Conservation (phyloP, 2,329 filamentous ascomycete genomes). For the Calonectria pauciramosa region DNA sequence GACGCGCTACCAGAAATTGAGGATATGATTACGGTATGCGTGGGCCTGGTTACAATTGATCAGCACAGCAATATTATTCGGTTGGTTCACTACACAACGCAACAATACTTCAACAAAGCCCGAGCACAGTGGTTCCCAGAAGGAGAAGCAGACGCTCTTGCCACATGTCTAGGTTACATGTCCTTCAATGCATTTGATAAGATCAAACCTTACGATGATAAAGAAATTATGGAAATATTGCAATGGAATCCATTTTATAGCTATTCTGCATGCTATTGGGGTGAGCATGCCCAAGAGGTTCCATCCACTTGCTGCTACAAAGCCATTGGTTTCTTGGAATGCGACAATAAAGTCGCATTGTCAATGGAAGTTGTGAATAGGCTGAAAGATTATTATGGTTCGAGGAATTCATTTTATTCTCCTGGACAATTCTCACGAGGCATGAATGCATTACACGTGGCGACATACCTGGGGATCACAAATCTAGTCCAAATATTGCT, state of each 20-base stretch:
- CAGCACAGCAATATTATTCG: neutral
- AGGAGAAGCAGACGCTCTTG: conserved; percentile 46
- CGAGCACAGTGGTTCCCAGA: conserved; percentile 1
- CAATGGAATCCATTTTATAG: conserved; percentile 42
- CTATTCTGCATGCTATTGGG: conserved; percentile 52
- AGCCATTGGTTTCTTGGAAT: conserved; percentile 32
- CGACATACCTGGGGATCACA: too few relatives aligned
- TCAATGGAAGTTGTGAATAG: too few relatives aligned
- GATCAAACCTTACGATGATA: too few relatives aligned
- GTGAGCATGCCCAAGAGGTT: conserved; percentile 44
- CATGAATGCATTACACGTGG: conserved; percentile 23
- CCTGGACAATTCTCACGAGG: too few relatives aligned
- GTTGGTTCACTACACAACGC: neutral
- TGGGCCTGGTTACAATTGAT: neutral
- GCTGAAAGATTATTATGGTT: too few relatives aligned
- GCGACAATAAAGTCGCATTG: conserved; percentile 27
- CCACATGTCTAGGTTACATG: conserved; percentile 53
- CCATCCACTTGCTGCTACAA: conserved; percentile 5
- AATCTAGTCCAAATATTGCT: too few relatives aligned
- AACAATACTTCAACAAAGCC: neutral
- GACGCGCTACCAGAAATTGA: neutral
- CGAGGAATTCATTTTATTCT: too few relatives aligned
- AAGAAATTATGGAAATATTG: too few relatives aligned
- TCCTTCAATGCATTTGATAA: conserved; percentile 49
- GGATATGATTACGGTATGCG: neutral